Percentiles rank a stretch among this genome's conserved stretches.
Conservation (phyloP, 345 rosid species). For the Ceriops decandra region DNA sequence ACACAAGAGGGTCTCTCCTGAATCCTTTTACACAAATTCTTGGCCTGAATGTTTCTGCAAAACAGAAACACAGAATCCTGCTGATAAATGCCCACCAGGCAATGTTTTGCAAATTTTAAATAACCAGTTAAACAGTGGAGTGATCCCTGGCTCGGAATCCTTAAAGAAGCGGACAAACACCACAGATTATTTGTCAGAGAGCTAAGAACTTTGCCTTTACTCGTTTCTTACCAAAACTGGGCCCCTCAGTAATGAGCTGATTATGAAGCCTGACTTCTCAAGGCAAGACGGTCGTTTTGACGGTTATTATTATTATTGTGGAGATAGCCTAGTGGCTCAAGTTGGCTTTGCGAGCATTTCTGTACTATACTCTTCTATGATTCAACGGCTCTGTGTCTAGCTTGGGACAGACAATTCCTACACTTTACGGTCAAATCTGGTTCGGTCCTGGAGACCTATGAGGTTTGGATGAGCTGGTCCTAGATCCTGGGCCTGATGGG, state of each 20-base stretch:
- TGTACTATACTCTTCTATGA: too few species aligned
- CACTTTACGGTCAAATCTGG: neutral
- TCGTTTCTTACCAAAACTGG: too few species aligned
- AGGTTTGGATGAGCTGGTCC: neutral
- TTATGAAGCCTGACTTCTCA: too few species aligned
- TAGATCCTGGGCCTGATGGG: neutral
- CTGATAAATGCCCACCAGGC: constrained; percentile 88
- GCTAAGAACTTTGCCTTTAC: constrained; percentile 27
- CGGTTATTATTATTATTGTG: neutral
- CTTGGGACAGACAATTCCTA: neutral
- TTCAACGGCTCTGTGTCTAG: too few species aligned
- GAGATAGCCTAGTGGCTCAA: neutral
- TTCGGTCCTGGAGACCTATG: neutral
- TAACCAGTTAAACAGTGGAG: constrained; percentile 48
- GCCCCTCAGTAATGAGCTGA: too few species aligned
- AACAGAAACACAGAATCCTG: constrained; percentile 50
- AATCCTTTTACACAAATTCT: constrained; percentile 95
- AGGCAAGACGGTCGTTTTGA: too few species aligned
- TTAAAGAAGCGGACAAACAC: constrained; percentile 34
- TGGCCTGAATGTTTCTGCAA: constrained; percentile 99
- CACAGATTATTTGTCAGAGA: constrained; percentile 34
- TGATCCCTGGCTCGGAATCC: constrained; percentile 34
- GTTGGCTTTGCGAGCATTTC: too few species aligned
- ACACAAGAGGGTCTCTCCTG: constrained; percentile 79
- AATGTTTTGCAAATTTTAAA: constrained; percentile 67